Evolutionary conservation across 225 moss, liverwort and hornwort species (phyloP), one percentile per base, ranked within the genome.

Genomic region (Anthoceros angustus): DNA sequence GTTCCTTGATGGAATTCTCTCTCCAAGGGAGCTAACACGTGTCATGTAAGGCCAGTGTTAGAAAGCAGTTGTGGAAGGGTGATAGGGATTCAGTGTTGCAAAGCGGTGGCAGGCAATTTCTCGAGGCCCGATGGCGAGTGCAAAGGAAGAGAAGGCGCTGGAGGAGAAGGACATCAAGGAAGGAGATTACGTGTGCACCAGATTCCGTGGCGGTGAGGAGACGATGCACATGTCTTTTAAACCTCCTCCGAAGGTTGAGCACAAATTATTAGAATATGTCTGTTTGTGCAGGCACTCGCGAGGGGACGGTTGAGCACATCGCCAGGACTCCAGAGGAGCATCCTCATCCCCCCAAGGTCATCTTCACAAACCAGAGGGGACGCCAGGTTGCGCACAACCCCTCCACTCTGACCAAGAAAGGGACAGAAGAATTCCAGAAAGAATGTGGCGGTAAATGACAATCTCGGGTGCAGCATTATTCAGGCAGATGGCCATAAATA

Each of bases 301-400:
- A 55, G 23, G 55, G 55, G n/a, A 55, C 55, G 1, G 55, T 55
- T 7, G 55, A 55, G 55, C 55, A 55, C 55, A 55, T 55, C 55
- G 18, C 55, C 16, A 55, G 55, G 55, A 55, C 55, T 15, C 5
- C 55, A 55, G n/a, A 55, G 18, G 55, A 55, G 55, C 55, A 55
- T 55, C 55, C 55, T 7, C 55, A 55, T 15, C 55, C 55, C 16
- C 8, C 55, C 18, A 55, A 55, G 55, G 55, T 55, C 10, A 9
- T 55, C 55, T 55, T 55, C 55, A 8, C 55, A 18, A 55, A 55
- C 55, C 18, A 55, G 55, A 15, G 55, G 55, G 55, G 55, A 18
- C 18, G 14, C n/a, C 55, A 55, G 14, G 55, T 55, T 9, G 55
- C 55, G 18, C 55, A 55, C 55, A 55, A 55, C 55, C 55, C 18